Evolutionary conservation across 192 early-diverging fungal species (phyloP), one percentile per base, ranked within the genome.

Genomic region (Backusella tarrabulga): DNA sequence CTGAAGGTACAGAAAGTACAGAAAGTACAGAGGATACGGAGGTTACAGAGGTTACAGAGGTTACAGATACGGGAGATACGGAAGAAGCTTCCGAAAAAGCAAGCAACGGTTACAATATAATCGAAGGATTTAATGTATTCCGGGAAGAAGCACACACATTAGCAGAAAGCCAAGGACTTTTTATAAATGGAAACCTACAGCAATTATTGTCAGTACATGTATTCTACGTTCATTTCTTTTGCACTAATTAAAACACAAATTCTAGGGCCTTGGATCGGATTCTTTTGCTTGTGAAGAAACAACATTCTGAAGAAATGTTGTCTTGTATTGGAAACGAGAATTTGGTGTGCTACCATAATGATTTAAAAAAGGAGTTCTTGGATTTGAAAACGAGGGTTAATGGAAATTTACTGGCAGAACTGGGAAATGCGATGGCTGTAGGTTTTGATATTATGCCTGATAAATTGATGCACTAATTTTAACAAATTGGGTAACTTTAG

Each of bases 81-180:
- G 67, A 68, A 35, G 34, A 68, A 35, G 67, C 19, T 0, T 14
- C 29, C 35, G 29, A 29, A 68, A 29, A 68, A 17, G 23, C 67
- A 32, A 68, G 67, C 67, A 34, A 68, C n/a, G 23, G 34, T 35
- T 68, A 68, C 12, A 68, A 68, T 34, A 68, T 68, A 19, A 34
- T 6, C 4, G 15, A 38, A 34, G 67, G 67, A 68, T 68, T 34
- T 19, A 68, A 19, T 19, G 4, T 6, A 19, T 68, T 68, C 19
- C 32, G 19, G 34, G 12, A 36, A 32, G 67, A 34, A 68, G 15
- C 67, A 35, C 67, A 3, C 19, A 15, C 8, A 35, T 12, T 68
- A 34, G 32, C 67, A 35, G 19, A 68, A 3, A 6, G 15, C 0
- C 67, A 68, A 21, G 67, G 32, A 68, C 32, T 68, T 35, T 68